Evolutionary conservation across 768 basidiomycete species (phyloP).

Genomic region (Tricholoma matsutake): DNA sequence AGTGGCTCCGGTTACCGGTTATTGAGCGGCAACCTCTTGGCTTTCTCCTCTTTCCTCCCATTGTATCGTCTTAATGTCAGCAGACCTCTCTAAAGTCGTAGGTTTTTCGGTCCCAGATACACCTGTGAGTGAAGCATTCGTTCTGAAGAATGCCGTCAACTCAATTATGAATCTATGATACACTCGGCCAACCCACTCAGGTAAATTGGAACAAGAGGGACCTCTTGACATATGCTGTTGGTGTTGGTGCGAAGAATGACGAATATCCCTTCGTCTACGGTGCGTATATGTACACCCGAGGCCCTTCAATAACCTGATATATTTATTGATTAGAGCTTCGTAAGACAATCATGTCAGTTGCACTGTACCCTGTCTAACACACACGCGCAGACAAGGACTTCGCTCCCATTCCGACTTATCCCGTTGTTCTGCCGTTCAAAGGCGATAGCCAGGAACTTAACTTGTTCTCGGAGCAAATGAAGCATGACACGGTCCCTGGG

Average conservation of each 20-base stretch:
- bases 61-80: slow-evolving; percentile 36
- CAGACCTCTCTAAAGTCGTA: slow-evolving; percentile 65
- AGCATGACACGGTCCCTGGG: slow-evolving; percentile 50
- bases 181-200: too few species aligned
- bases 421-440: slow-evolving; percentile 75
- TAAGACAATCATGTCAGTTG: slow-evolving; percentile 24
- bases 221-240: slow-evolving; percentile 72
- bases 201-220: slow-evolving; percentile 86
- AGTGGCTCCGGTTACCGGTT: too few species aligned
- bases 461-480: slow-evolving; percentile 55
- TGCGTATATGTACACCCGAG: slow-evolving; percentile 24
- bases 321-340: slow-evolving; percentile 44
- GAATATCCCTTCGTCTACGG: slow-evolving; percentile 74
- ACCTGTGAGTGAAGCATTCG: slow-evolving; percentile 38
- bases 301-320: background rate
- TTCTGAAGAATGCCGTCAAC: background rate
- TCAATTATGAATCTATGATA: background rate
- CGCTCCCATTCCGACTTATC: slow-evolving; percentile 80
- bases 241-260: slow-evolving; percentile 77
- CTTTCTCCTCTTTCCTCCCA: background rate
- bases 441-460: slow-evolving; percentile 66
- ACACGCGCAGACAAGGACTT: slow-evolving; percentile 56
- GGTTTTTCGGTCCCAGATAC: slow-evolving; percentile 49
- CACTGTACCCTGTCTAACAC: background rate
- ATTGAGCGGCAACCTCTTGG: too few species aligned